Conservation (phyloP, 495 filamentous ascomycete genomes). For the Lophiotrema nucula region DNA sequence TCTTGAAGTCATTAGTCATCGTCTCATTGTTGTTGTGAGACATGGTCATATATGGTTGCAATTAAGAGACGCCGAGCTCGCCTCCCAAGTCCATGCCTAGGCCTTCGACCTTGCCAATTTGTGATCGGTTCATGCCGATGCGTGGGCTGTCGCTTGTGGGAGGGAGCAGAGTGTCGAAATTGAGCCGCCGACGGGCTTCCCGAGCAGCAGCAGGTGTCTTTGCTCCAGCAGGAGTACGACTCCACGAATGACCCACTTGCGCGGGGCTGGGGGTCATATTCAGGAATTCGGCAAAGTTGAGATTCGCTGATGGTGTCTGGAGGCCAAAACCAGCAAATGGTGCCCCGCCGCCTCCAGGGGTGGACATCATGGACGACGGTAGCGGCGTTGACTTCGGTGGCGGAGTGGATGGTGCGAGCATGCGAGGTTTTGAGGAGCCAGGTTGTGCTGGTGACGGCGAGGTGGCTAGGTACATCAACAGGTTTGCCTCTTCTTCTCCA, state of each 20-base stretch:
- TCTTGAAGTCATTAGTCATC: conserved; percentile 15
- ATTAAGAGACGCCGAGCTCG: conserved; percentile 40
- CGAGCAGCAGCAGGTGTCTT: conserved; percentile 61
- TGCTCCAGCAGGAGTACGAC: conserved; percentile 47
- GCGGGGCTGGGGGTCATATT: conserved; percentile 96
- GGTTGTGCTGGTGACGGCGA: conserved; percentile 78
- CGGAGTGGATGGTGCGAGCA: conserved; percentile 80
- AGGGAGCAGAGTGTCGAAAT: conserved; percentile 65
- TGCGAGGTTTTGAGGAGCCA: conserved; percentile 44
- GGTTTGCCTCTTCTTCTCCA: conserved; percentile 85
- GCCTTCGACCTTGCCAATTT: conserved; percentile 33
- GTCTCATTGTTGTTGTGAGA: neutral
- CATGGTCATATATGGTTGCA: neutral
- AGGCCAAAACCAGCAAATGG: conserved; percentile 56
- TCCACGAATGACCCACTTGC: conserved; percentile 64
- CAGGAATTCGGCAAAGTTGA: conserved; percentile 96
- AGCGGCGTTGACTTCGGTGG: conserved; percentile 74
- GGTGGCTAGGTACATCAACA: conserved; percentile 87
- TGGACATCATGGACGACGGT: conserved; percentile 87
- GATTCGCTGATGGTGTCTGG: conserved; percentile 63
- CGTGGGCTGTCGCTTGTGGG: conserved; percentile 45
- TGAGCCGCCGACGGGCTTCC: conserved; percentile 60
- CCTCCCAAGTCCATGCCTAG: conserved; percentile 58
- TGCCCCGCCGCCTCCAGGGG: conserved; percentile 67
- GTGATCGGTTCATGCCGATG: conserved; percentile 34